phyloP scores from a whole-genome alignment of 2,329 filamentous ascomycete species.

The Verticillium longisporum region DNA sequence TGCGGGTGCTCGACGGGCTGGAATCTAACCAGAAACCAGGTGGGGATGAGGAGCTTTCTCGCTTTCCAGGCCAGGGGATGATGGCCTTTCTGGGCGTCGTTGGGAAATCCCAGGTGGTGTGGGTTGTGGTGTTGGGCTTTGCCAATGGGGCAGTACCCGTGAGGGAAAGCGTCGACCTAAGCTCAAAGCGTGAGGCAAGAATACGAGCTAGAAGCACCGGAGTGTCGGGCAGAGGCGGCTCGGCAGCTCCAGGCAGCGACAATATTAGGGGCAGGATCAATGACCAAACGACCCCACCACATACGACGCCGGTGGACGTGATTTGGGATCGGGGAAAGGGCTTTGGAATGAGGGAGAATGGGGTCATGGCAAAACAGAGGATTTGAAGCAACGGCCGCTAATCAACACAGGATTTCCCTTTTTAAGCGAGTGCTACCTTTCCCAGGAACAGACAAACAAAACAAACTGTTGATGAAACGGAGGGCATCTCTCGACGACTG shows the following conservation, averaged over 20 bases:
- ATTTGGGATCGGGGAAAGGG: background rate
- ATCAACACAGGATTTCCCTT: no score
- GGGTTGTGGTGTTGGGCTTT: background rate
- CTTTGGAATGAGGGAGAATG: no score
- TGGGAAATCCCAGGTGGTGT: background rate
- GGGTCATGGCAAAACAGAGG: no score
- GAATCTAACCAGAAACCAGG: no score
- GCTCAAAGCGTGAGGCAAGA: background rate
- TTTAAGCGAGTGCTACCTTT: no score
- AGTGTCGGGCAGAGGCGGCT: background rate
- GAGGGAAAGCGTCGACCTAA: background rate
- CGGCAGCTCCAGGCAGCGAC: background rate
- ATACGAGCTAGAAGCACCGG: background rate
- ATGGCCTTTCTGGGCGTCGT: background rate
- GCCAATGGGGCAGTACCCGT: background rate
- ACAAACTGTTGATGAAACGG: no score
- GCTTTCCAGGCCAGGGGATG: background rate
- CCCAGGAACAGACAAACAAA: no score
- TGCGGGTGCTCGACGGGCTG: background rate
- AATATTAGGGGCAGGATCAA: background rate
- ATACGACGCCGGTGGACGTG: background rate
- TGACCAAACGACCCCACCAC: background rate
- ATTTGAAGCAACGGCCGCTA: no score
- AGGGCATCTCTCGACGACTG: no score
- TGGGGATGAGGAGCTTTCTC: background rate